Evolutionary conservation across 441 rosid species (phyloP).

Genomic region (Eutrema salsugineum): DNA sequence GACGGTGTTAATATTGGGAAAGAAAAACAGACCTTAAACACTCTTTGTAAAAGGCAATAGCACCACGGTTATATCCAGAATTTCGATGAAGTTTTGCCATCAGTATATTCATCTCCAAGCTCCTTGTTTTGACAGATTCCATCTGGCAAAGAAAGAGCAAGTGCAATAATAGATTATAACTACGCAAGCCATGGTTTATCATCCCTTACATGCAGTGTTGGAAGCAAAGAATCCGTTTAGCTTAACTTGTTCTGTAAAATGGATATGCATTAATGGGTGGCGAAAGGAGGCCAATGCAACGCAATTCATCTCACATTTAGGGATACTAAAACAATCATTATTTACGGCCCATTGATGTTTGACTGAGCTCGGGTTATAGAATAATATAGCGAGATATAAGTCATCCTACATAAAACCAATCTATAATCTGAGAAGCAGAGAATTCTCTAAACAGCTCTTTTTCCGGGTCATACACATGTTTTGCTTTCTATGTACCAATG

Average conservation of each 20-base stretch:
- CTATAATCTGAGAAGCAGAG: neutral
- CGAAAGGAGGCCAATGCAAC: neutral
- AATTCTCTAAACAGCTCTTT: neutral
- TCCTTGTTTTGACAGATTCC: constrained; percentile 92
- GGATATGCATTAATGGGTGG: neutral
- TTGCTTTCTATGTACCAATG: neutral
- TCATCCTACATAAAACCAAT: neutral
- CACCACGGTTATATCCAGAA: constrained; percentile 78
- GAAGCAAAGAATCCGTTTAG: neutral
- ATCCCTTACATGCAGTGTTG: neutral
- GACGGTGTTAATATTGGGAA: constrained; percentile 1
- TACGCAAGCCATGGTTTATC: neutral
- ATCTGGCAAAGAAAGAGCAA: constrained; percentile 45
- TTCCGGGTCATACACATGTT: neutral
- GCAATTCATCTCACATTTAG: neutral
- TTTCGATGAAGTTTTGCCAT: constrained; percentile 93
- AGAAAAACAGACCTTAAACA: constrained; percentile 64
- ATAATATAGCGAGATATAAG: neutral
- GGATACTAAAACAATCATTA: neutral
- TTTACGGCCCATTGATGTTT: neutral
- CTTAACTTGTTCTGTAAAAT: neutral
- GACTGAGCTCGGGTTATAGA: neutral
- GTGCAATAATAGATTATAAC: neutral
- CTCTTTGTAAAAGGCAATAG: constrained; percentile 84
- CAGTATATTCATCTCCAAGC: constrained; percentile 84